Percentiles rank a stretch among this genome's conserved stretches.
phyloP scores from a whole-genome alignment of 192 early-diverging fungal genomes.

The Fimicolochytrium jonesii region DNA sequence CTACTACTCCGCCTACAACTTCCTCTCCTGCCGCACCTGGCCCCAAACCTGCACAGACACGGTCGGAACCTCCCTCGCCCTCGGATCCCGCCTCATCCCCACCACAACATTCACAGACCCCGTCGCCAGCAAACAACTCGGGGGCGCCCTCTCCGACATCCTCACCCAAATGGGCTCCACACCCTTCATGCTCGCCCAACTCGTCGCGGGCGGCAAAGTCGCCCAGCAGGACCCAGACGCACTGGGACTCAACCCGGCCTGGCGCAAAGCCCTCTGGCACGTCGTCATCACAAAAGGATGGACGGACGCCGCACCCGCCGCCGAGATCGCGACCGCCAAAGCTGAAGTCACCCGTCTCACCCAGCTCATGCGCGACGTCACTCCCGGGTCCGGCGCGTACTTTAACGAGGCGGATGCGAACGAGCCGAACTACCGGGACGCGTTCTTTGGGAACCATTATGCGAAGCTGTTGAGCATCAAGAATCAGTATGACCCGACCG shows the following conservation, averaged over 20 bases:
- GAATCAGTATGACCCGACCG: conserved; percentile 34
- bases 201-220: neutral
- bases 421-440: conserved; percentile 39
- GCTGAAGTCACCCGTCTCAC: too few species aligned
- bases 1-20: too few species aligned
- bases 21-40: too few species aligned
- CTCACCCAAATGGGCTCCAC: too few species aligned
- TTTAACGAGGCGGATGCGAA: conserved; percentile 41
- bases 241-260: conserved; percentile 25
- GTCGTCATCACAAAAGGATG: neutral
- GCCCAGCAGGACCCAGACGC: neutral
- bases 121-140: too few species aligned
- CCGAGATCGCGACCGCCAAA: too few species aligned
- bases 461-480: conserved; percentile 37
- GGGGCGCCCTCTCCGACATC: too few species aligned
- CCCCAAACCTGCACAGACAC: too few species aligned
- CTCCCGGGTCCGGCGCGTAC: conserved; percentile 45
- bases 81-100: too few species aligned
- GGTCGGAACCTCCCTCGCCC: too few species aligned
- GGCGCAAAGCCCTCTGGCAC: conserved; percentile 31
- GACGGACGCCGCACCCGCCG: neutral
- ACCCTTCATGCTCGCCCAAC: neutral
- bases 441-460: conserved; percentile 49
- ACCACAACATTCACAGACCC: too few species aligned
- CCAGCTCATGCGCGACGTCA: neutral